Evolutionary conservation across 768 basidiomycete species (phyloP).

Genomic region (Sistotremastrum suecicum): DNA sequence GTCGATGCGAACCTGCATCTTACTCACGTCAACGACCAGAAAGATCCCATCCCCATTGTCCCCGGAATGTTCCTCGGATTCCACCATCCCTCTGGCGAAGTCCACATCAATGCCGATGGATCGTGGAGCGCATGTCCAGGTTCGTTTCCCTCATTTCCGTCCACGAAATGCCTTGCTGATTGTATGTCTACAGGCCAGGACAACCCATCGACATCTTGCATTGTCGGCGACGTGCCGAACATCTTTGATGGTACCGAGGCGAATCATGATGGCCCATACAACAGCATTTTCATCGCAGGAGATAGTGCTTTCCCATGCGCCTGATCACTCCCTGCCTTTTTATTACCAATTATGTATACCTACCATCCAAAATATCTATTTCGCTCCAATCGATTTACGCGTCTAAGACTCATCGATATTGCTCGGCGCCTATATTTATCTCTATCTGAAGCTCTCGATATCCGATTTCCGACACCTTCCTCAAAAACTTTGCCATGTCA

Average conservation of each 20-base stretch:
- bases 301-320: too few relatives aligned
- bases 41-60: conserved; percentile 2
- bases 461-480: neutral
- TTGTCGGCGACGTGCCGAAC: conserved; percentile 35
- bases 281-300: conserved; percentile 12
- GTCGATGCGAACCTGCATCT: conserved; percentile 5
- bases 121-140: conserved; percentile 45
- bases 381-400: too few relatives aligned
- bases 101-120: conserved; percentile 25
- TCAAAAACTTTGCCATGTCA: neutral
- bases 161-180: conserved; percentile 6
- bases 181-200: conserved; percentile 33
- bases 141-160: conserved; percentile 11
- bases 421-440: too few relatives aligned
- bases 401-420: too few relatives aligned
- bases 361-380: too few relatives aligned
- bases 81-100: conserved; percentile 17
- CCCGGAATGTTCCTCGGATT: conserved; percentile 7
- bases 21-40: conserved; percentile 6
- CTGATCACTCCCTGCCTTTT: too few relatives aligned
- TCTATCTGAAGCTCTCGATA: too few relatives aligned
- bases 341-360: too few relatives aligned
- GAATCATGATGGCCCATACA: conserved; percentile 37
- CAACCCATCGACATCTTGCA: conserved; percentile 37
- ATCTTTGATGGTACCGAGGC: conserved; percentile 27